These are phyloP conservation scores for Vitis vinifera DNA, from an alignment of 164 flowering plant species.

Conservation along the genomic window ASM3070453v1 NC_081823.1:22869501-22870000, in stretches of 20 bases:
- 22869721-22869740: neutral
- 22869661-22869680: neutral
- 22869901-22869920: neutral
- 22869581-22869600: too few relatives aligned
- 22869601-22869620: neutral
- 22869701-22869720: neutral
- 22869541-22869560: neutral
- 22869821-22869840: neutral
- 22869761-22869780: neutral
- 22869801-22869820: neutral
- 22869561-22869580: too few relatives aligned
- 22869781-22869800: neutral
- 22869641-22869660: neutral
- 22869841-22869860: neutral
- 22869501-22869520: neutral
- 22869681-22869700: neutral
- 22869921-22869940: slow-evolving; percentile 9
- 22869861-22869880: neutral
- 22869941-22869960: slow-evolving; percentile 49
- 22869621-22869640: neutral
- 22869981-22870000: slow-evolving; percentile 83
- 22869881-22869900: neutral
- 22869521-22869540: neutral
- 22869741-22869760: too few relatives aligned
- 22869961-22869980: slow-evolving; percentile 70